These are phyloP conservation scores for Diaporthe citrichinensis DNA, from an alignment of 2,329 filamentous ascomycete genomes.

Conservation along the genomic window DNA sequence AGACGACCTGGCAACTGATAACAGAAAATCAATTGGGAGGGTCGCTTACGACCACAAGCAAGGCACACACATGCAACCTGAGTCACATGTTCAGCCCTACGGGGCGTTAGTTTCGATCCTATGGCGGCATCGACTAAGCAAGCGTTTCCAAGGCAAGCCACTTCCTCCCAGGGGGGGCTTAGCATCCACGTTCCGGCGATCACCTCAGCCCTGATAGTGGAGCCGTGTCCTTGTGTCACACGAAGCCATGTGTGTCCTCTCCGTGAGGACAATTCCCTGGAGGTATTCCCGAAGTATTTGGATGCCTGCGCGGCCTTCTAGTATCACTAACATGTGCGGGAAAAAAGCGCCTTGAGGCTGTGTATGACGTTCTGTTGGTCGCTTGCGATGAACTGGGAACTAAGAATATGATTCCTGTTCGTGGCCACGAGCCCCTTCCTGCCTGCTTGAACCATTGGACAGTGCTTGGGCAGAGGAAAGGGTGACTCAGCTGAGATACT, in stretches of 20 bases:
- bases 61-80: neutral
- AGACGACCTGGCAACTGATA: neutral
- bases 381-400: neutral
- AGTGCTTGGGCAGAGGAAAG: neutral
- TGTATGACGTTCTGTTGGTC: neutral
- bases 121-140: conserved; percentile 21
- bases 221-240: neutral
- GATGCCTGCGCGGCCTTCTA: neutral
- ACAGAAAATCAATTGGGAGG: neutral
- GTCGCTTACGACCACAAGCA: neutral
- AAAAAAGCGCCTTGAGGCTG: neutral
- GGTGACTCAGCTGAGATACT: conserved; percentile 17
- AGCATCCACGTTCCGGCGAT: neutral
- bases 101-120: conserved; percentile 17
- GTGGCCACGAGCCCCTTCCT: neutral
- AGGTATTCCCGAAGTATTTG: neutral
- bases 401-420: neutral
- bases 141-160: conserved; percentile 7
- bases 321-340: neutral
- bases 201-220: conserved; percentile 30
- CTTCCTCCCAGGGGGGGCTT: conserved; percentile 18
- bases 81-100: conserved; percentile 29
- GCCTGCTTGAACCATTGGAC: too few relatives aligned
- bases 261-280: neutral
- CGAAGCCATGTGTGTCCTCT: neutral